These are phyloP conservation scores for Hyphodiscus sp. DNA, from an alignment of 2,329 filamentous ascomycete genomes.

Conservation along the genomic window DNA sequence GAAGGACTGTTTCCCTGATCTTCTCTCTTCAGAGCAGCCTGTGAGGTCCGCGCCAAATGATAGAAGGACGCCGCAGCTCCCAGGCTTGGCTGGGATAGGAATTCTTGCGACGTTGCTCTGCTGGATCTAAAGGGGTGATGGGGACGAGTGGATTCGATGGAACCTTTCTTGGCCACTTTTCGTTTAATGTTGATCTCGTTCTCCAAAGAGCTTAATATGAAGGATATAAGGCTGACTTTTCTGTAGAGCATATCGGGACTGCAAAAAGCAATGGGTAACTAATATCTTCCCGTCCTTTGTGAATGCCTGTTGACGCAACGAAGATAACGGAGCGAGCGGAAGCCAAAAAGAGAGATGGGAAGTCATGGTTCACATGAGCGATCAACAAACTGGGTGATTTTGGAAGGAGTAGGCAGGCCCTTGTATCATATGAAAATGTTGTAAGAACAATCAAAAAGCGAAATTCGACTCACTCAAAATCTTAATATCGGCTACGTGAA, in stretches of 20 bases:
- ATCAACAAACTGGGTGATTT: background rate
- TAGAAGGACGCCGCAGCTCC: background rate
- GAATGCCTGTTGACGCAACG: conserved; percentile 1
- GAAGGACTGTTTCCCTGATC: background rate
- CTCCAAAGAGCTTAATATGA: background rate
- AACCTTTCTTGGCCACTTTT: too few relatives aligned
- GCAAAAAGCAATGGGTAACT: conserved; percentile 88
- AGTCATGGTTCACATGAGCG: conserved; percentile 24
- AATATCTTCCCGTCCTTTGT: background rate
- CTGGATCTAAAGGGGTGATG: too few relatives aligned
- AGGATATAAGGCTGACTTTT: conserved; percentile 1
- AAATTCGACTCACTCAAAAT: background rate
- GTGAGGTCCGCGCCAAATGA: background rate
- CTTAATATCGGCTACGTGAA: background rate
- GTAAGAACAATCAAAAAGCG: background rate
- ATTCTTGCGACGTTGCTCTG: background rate
- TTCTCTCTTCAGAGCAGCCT: background rate
- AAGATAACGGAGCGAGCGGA: conserved; percentile 41
- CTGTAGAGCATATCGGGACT: conserved; percentile 82
- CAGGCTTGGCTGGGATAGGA: background rate
- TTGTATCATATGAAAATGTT: background rate
- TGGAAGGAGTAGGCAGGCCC: background rate
- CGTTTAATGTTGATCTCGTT: background rate
- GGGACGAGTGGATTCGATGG: too few relatives aligned
- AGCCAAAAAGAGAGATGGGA: conserved; percentile 33